Conservation (phyloP, 1,284 basidiomycete species). For the Thecaphora thlaspeos region DNA sequence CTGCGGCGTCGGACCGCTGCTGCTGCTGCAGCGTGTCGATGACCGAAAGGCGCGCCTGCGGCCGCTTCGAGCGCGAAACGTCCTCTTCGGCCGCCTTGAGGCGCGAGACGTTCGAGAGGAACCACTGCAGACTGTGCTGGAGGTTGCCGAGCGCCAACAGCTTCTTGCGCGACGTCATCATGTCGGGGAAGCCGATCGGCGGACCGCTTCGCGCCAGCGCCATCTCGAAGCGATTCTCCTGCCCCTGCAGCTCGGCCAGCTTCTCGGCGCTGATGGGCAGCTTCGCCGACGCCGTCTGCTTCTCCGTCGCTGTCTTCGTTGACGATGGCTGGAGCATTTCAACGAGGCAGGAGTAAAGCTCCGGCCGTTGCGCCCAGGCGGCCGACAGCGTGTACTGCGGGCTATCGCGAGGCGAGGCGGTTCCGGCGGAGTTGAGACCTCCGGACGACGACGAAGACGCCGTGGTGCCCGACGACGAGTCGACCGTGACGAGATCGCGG, state of each 20-base stretch:
- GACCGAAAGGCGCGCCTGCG: conserved; percentile 26
- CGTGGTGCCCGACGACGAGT: not conserved
- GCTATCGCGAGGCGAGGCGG: not conserved
- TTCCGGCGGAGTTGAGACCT: not conserved
- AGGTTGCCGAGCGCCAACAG: conserved; percentile 75
- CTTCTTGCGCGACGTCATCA: conserved; percentile 75
- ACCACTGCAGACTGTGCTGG: conserved; percentile 68
- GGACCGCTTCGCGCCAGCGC: conserved; percentile 10
- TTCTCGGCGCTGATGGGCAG: conserved; percentile 5
- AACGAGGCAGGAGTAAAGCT: conserved; percentile 71
- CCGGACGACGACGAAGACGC: not conserved
- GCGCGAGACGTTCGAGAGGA: conserved; percentile 31
- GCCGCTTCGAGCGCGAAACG: conserved; percentile 7
- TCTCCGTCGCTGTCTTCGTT: no score
- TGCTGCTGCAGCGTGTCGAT: conserved; percentile 9
- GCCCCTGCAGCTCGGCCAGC: conserved; percentile 22
- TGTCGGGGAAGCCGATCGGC: conserved; percentile 59
- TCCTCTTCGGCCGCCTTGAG: conserved; percentile 16
- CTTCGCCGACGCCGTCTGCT: no score
- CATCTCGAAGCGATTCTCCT: conserved; percentile 34
- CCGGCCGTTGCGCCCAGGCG: conserved; percentile 62
- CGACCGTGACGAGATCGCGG: conserved; percentile 67
- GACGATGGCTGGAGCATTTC: conserved; percentile 61
- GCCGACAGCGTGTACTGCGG: conserved; percentile 31
- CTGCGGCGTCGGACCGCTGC: conserved; percentile 1